Percentiles rank a stretch among this genome's conserved stretches.
Evolutionary conservation across 495 filamentous ascomycete genomes (phyloP).

Genomic region (Aspergillus wentii): DNA sequence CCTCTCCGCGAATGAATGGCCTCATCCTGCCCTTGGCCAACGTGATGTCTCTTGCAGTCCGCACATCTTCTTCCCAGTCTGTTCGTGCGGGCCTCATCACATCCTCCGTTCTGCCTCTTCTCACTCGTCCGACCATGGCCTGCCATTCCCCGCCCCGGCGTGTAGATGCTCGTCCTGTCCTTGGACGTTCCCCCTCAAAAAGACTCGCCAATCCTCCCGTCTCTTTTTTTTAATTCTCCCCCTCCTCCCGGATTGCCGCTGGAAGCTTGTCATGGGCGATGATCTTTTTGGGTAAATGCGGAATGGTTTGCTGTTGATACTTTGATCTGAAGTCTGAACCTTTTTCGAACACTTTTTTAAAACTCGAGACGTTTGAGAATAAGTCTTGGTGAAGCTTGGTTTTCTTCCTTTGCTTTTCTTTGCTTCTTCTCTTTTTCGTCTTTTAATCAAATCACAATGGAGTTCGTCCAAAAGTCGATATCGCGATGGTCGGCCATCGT

Average conservation of each 20-base stretch:
- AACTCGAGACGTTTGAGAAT: too few relatives aligned
- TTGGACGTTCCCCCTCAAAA: slow-evolving; percentile 31
- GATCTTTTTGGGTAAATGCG: slow-evolving; percentile 12
- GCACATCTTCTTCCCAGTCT: not conserved
- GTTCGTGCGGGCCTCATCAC: slow-evolving; percentile 38
- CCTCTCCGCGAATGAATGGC: slow-evolving; percentile 10
- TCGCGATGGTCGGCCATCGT: slow-evolving; percentile 45
- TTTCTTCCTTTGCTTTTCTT: slow-evolving; percentile 1
- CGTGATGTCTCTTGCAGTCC: slow-evolving; percentile 19
- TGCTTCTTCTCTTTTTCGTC: not conserved
- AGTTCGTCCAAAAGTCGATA: slow-evolving; percentile 28
- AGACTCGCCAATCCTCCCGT: slow-evolving; percentile 26
- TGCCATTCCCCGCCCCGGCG: slow-evolving; percentile 14
- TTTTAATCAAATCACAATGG: slow-evolving; percentile 17
- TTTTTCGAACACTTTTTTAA: too few relatives aligned
- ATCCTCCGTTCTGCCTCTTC: slow-evolving; percentile 23
- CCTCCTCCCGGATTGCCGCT: too few relatives aligned
- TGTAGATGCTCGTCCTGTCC: slow-evolving; percentile 9
- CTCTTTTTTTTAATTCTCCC: too few relatives aligned
- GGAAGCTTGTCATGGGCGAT: slow-evolving; percentile 28
- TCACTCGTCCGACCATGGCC: slow-evolving; percentile 25
- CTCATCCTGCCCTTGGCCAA: not conserved
- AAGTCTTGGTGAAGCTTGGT: too few relatives aligned
- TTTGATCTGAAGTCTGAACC: too few relatives aligned
- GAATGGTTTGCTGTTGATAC: slow-evolving; percentile 8